phyloP scores from a whole-genome alignment of 2,329 filamentous ascomycete species.

The Penicillium corylophilum region DNA sequence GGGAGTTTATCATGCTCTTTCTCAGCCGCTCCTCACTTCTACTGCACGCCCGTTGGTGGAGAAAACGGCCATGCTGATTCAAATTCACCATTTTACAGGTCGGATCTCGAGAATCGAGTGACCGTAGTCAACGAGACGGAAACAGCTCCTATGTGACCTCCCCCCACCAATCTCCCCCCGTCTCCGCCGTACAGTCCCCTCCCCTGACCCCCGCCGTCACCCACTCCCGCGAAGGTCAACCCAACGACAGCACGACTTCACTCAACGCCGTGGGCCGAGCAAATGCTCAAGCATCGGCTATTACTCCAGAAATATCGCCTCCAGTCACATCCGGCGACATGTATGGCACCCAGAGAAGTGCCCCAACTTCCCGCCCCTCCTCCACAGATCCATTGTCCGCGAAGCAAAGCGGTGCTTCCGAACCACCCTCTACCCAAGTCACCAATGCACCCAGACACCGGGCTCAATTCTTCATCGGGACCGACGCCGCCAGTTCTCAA shows the following conservation, averaged over 20 bases:
- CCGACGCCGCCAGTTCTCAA: conserved; percentile 53
- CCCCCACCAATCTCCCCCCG: conserved; percentile 65
- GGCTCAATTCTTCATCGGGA: conserved; percentile 57
- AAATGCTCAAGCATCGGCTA: conserved; percentile 33
- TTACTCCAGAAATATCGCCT: conserved; percentile 57
- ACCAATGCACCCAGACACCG: conserved; percentile 50
- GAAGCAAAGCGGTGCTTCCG: conserved; percentile 46
- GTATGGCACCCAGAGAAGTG: conserved; percentile 32
- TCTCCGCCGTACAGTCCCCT: conserved; percentile 77
- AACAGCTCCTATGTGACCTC: conserved; percentile 65
- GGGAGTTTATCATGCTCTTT: background rate
- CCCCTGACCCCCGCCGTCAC: conserved; percentile 85
- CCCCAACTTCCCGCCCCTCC: conserved; percentile 41
- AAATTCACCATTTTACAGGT: conserved; percentile 29
- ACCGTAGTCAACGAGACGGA: conserved; percentile 56
- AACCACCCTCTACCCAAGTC: conserved; percentile 43
- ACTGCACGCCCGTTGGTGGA: background rate
- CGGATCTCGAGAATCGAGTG: conserved; percentile 58
- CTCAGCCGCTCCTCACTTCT: background rate
- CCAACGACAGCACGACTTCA: conserved; percentile 33
- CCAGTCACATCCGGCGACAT: conserved; percentile 44
- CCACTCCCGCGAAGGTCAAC: conserved; percentile 54
- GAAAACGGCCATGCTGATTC: conserved; percentile 8
- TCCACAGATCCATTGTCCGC: conserved; percentile 42
- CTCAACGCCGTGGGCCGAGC: conserved; percentile 34